Evolutionary conservation across 331 rosid genomes (phyloP).

Genomic region (Malus hybrid): DNA sequence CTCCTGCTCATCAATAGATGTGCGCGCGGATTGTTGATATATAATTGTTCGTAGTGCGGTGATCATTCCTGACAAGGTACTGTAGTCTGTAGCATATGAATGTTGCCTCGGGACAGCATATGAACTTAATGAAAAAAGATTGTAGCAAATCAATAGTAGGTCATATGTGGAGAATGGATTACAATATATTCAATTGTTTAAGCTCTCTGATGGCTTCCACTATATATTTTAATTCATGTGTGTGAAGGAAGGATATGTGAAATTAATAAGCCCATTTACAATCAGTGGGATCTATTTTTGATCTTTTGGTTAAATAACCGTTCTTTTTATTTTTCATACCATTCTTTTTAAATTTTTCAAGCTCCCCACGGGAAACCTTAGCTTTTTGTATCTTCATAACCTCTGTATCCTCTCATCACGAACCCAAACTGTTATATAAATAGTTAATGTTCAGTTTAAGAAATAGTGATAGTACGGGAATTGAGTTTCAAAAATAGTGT

Average conservation of each 20-base stretch:
- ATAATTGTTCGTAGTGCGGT: neutral
- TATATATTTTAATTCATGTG: neutral
- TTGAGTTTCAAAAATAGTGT: too few relatives aligned
- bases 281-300: too few relatives aligned
- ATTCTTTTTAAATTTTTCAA: too few relatives aligned
- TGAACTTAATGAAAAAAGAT: neutral
- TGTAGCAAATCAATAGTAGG: neutral
- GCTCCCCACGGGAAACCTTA: too few relatives aligned
- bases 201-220: slow-evolving; percentile 2
- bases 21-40: neutral
- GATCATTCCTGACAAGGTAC: neutral
- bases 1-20: neutral
- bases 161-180: neutral
- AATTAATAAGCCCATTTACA: too few relatives aligned
- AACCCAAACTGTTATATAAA: too few relatives aligned
- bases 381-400: too few relatives aligned
- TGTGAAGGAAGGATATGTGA: neutral
- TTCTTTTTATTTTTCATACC: too few relatives aligned
- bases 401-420: too few relatives aligned
- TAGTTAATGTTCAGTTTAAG: too few relatives aligned
- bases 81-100: neutral
- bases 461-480: too few relatives aligned
- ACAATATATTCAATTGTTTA: neutral
- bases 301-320: too few relatives aligned
- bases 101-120: neutral